A percentile compares a stretch with the other conserved stretches of the same genome.
These are phyloP conservation scores for Ogataea saltuana DNA, from an alignment of 805 yeast genomes.

Conservation along the genomic window DNA sequence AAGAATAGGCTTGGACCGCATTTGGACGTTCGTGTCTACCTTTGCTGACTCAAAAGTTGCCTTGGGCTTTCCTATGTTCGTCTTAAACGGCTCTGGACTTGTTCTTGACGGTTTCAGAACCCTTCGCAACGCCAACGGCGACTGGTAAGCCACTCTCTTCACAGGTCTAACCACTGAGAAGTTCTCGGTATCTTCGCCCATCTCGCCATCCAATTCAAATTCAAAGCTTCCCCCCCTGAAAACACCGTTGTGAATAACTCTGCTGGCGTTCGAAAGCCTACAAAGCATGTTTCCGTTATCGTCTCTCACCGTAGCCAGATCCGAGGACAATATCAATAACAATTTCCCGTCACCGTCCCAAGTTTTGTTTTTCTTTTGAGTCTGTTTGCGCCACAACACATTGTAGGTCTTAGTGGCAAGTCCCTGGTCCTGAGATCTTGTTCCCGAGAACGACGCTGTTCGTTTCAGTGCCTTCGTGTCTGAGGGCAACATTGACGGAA, in stretches of 20 bases:
- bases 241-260: constrained; percentile 31
- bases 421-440: background rate
- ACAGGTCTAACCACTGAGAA: constrained; percentile 15
- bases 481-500: background rate
- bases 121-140: constrained; percentile 3
- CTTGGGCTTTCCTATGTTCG: background rate
- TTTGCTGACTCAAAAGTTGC: background rate
- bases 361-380: constrained; percentile 78
- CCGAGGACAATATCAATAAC: constrained; percentile 27
- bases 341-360: constrained; percentile 94
- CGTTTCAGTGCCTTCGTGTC: background rate
- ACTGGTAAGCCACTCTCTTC: constrained; percentile 11
- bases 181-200: constrained; percentile 13
- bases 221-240: constrained; percentile 61
- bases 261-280: constrained; percentile 21
- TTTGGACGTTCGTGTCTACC: too few species aligned
- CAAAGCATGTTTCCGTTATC: constrained; percentile 33
- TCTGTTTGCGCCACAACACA: constrained; percentile 69
- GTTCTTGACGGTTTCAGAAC: constrained; percentile 1
- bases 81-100: constrained; percentile 5
- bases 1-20: constrained; percentile 1
- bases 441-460: constrained; percentile 1
- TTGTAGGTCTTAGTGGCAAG: constrained; percentile 19
- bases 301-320: constrained; percentile 27
- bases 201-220: constrained; percentile 56